These are phyloP conservation scores for Dioscorea cayenensis DNA, from an alignment of 116 monocot genomes.

Conservation along the genomic window DNA sequence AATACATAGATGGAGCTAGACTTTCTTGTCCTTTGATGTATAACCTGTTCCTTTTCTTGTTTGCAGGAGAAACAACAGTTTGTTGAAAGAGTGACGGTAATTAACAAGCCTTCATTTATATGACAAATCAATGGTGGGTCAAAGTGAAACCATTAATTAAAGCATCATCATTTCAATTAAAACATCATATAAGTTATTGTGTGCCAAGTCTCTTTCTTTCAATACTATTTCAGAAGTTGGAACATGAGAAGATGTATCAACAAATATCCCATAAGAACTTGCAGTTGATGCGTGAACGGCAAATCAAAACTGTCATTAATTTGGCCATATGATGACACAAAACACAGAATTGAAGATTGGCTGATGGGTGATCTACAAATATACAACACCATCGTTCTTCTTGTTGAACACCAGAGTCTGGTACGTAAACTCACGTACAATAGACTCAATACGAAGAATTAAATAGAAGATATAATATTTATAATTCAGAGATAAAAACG, in stretches of 20 bases:
- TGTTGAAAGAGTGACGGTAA: slow-evolving; percentile 88
- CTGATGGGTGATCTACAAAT: no score
- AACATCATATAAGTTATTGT: neutral
- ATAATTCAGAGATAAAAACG: no score
- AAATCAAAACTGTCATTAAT: no score
- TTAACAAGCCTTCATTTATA: slow-evolving; percentile 78
- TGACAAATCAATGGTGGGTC: slow-evolving; percentile 57
- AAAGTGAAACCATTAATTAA: slow-evolving; percentile 43
- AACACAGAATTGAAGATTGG: no score
- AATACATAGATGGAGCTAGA: no score
- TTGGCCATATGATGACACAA: no score
- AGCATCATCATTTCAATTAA: no score
- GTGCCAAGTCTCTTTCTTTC: neutral
- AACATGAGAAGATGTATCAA: slow-evolving; percentile 76
- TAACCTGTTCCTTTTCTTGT: neutral
- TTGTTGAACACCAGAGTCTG: no score
- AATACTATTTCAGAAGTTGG: slow-evolving; percentile 51
- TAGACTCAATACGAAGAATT: no score
- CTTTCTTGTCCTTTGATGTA: neutral
- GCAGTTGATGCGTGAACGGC: slow-evolving; percentile 46
- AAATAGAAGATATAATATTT: no score
- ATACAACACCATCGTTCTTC: neutral
- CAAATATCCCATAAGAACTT: slow-evolving; percentile 72
- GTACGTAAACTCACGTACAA: no score
- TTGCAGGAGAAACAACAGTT: slow-evolving; percentile 61